A percentile compares a stretch with the other conserved stretches of the same genome.
Evolutionary conservation across 306 rosid species (phyloP).

Genomic region (Quercus suber): DNA sequence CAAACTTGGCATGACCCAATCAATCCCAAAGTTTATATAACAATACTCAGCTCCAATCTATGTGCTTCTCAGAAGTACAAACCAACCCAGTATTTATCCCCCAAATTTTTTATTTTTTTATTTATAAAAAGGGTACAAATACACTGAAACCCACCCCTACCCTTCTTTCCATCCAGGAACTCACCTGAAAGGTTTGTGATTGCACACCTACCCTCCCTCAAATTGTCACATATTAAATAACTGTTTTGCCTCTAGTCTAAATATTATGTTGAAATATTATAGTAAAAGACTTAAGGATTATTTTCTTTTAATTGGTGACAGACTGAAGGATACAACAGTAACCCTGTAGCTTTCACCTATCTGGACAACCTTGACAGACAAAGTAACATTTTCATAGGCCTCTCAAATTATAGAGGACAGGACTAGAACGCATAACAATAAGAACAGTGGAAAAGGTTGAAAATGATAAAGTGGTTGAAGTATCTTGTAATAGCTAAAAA

Average conservation of each 20-base stretch:
- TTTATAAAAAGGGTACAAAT: too few species aligned
- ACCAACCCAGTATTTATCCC: neutral
- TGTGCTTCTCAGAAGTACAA: neutral
- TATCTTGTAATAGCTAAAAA: neutral
- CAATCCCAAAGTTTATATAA: too few species aligned
- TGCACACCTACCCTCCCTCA: too few species aligned
- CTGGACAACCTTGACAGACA: neutral
- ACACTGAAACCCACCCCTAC: too few species aligned
- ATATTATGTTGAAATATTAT: too few species aligned
- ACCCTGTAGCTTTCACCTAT: neutral
- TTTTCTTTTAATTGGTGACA: neutral
- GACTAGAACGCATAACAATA: neutral
- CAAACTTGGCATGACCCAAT: too few species aligned
- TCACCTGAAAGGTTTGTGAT: neutral
- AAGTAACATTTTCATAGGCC: neutral
- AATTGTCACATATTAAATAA: neutral
- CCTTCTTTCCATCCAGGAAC: neutral
- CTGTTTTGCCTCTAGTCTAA: neutral
- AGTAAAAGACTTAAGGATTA: too few species aligned
- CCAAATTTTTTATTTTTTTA: too few species aligned
- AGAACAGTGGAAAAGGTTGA: neutral
- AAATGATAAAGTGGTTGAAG: neutral
- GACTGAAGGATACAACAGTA: neutral
- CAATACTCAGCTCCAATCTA: neutral
- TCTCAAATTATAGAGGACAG: neutral